Evolutionary conservation across 2,329 filamentous ascomycete species (phyloP).

Genomic region (Akanthomyces uredinophilus): DNA sequence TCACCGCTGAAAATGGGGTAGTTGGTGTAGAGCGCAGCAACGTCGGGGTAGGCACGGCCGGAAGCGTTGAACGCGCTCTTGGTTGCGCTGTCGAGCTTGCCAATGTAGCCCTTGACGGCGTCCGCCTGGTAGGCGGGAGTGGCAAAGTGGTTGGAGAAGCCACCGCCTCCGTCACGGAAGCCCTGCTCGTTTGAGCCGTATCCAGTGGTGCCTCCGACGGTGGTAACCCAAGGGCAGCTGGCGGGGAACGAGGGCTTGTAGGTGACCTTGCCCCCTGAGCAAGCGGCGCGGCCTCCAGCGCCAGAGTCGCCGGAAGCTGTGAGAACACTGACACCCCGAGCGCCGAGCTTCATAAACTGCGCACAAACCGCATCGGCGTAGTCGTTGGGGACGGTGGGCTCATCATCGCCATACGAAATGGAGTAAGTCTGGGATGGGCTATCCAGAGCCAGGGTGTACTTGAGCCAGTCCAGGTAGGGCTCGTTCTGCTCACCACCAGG

Average conservation of each 20-base stretch:
- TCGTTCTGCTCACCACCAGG: constrained; percentile 2
- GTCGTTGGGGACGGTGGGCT: constrained; percentile 6
- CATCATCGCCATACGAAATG: constrained; percentile 12
- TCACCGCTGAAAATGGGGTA: constrained; percentile 6
- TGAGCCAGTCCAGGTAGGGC: constrained; percentile 15
- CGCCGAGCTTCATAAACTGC: constrained; percentile 14
- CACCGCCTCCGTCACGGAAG: constrained; percentile 7
- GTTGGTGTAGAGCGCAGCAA: constrained; percentile 3
- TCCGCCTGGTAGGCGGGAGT: constrained; percentile 5
- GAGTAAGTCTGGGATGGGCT: constrained; percentile 12
- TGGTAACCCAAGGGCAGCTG: constrained; percentile 14
- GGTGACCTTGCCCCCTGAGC: not conserved
- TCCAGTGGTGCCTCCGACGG: constrained; percentile 6
- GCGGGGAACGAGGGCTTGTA: constrained; percentile 7
- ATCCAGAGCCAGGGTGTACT: constrained; percentile 10
- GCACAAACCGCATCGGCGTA: constrained; percentile 11
- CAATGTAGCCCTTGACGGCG: constrained; percentile 8
- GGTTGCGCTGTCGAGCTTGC: not conserved
- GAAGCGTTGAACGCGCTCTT: constrained; percentile 8
- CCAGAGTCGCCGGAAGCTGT: constrained; percentile 10
- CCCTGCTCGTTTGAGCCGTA: constrained; percentile 10
- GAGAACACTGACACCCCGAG: constrained; percentile 12
- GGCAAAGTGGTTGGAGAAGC: constrained; percentile 14
- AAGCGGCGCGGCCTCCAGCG: constrained; percentile 1
- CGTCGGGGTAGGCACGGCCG: constrained; percentile 13